Evolutionary conservation across 2,329 filamentous ascomycete genomes (phyloP).

Genomic region (Gnomoniopsis sp.): DNA sequence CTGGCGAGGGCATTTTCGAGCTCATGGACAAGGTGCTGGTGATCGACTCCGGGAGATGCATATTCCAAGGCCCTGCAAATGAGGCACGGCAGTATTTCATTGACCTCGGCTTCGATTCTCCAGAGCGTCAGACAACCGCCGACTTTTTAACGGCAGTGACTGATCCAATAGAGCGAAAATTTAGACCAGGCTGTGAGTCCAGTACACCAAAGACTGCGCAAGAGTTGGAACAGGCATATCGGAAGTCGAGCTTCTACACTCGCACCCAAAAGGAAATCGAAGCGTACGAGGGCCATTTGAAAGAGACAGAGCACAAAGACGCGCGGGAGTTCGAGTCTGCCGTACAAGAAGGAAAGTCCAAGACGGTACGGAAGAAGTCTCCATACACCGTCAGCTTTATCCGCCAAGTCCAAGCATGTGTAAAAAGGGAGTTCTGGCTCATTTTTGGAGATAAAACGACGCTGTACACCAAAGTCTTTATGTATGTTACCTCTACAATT

Average conservation of each 20-base stretch:
- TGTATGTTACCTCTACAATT: constrained; percentile 28
- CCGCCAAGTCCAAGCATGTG: constrained; percentile 66
- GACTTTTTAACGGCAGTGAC: constrained; percentile 77
- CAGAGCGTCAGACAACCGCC: constrained; percentile 61
- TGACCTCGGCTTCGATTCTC: constrained; percentile 62
- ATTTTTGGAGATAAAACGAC: constrained; percentile 72
- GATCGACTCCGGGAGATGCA: constrained; percentile 64
- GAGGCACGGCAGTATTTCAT: constrained; percentile 65
- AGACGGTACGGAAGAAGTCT: constrained; percentile 64
- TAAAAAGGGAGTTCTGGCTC: constrained; percentile 74
- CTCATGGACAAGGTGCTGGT: constrained; percentile 68
- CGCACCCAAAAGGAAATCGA: constrained; percentile 54
- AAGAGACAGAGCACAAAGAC: constrained; percentile 54
- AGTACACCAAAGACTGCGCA: constrained; percentile 66
- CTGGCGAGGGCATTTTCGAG: constrained; percentile 55
- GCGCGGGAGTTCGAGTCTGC: constrained; percentile 63
- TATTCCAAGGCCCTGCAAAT: constrained; percentile 63
- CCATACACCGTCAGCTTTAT: constrained; percentile 74
- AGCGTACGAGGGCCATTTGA: constrained; percentile 34
- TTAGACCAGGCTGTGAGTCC: constrained; percentile 62
- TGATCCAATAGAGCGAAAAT: constrained; percentile 67
- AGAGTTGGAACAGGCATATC: constrained; percentile 65
- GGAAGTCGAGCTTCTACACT: constrained; percentile 55
- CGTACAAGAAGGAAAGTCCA: constrained; percentile 65
- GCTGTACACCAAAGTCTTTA: constrained; percentile 75